Base-by-base conservation (phyloP, 371 early-diverging fungal species). In the Sporodiniella umbellata region DNA sequence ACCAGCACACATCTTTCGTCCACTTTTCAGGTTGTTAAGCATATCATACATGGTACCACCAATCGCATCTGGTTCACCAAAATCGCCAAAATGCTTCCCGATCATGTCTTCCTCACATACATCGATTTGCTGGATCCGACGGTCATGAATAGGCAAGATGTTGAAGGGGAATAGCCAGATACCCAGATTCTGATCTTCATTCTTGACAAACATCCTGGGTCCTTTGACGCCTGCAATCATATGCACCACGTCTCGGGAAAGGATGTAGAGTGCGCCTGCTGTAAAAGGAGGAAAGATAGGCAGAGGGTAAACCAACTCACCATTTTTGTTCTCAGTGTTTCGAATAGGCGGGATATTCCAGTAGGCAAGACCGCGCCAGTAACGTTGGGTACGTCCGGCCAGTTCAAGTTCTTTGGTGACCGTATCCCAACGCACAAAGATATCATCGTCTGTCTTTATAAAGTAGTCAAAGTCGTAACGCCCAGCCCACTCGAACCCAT, bases 371-470 rank as follows among this genome's bases (percentile, higher is more conserved):
- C 83, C 83, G 45, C 75, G 72, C 85, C 83, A 85, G 44, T 83
- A 85, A 23, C 80, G 75, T 17, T 70, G 53, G 14, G 62, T 64
- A 5, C 70, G 67, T 8, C 83, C 85, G 14, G 78, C 60, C 3
- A 65, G 61, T 26, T 68, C 57, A 23, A 85, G 51, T 51, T 85
- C 85, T 4, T 63, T 56, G 8, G 70, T 68, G 42, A 85, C 66
- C 4, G 78, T 78, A 45, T 85, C 83, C 81, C 81, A 81, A n/a
- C 83, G 69, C 3, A 80, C 74, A 67, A 82, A 84, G 18, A 82
- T 72, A 52, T 84, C 79, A 30, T 84, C 83, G 10, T 85, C 79
- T 2, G 85, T 83, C 63, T 85, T 85, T 51, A 83, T 64, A 22
- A 85, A 56, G 45, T 80, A 82, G 48, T 82, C 83, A 58, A 78